Base-by-base conservation (phyloP, 306 rosid species). In the Mucuna pruriens region DNA sequence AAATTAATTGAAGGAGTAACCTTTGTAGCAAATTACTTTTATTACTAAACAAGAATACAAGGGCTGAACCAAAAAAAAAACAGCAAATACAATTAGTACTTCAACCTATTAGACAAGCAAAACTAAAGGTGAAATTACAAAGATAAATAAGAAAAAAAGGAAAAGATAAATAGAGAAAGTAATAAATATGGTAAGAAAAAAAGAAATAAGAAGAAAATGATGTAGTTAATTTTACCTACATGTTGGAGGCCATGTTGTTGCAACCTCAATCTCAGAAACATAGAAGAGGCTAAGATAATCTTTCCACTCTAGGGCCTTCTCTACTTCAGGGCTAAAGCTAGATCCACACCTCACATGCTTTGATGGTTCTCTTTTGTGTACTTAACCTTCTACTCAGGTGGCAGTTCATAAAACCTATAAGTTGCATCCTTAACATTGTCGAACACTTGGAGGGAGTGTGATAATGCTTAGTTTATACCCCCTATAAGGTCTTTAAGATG, bases 271-370 rank as follows among this genome's bases (percentile, higher is more conserved):
- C 29, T 91, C 92, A n/a, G 90, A 89, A 29, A 85, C 90, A 83
- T 81, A 89, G 71, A 85, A 83, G 75, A 91, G 89, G 16, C 89
- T 88, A 0, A 89, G 88, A 22, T 85, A 89, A 58, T 91, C 92
- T 29, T 88, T 91, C 96, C 94, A 91, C 82, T 91, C 96, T 13
- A 89, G 64, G 9, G 90, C 90, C 57, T 82, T 88, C 87, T 91
- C 96, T 1, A 86, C 66, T 33, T 75, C 39, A 48, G 92, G 87
- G 66, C 64, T 79, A 78, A 89, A 91, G 85, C 92, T 89, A 0
- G 90, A 83, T 0, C 90, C 92, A 39, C 81, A 89, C 34, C 88
- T 70, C 57, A 89, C 87, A 55, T 77, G 71, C 1, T 71, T 85
- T 0, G 90, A 76, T 16, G 55, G 4, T 82, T 78, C 51, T 85